A percentile compares a stretch with the other conserved stretches of the same genome.
Conservation (phyloP, 139 green algal genomes). For the Micractinium sp. region DNA sequence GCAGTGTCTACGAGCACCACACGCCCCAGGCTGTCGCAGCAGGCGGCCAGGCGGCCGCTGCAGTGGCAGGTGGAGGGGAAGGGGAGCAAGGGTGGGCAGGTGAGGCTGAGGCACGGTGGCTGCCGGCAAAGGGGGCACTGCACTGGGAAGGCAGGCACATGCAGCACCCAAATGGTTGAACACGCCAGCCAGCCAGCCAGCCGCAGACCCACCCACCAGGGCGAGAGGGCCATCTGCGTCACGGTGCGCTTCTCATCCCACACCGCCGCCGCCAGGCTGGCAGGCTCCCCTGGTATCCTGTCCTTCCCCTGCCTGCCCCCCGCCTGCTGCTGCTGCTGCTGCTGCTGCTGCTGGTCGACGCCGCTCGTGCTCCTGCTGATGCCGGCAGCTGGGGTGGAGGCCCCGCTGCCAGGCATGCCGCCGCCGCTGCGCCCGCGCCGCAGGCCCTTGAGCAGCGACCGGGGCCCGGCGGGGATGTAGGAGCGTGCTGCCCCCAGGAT, state of each 20-base stretch:
- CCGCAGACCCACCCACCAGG: neutral
- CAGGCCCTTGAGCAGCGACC: constrained; percentile 1
- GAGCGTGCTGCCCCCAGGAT: constrained; percentile 19
- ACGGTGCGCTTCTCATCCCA: constrained; percentile 45
- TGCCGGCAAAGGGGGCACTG: no score
- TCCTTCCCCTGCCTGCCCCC: neutral
- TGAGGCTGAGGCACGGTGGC: no score
- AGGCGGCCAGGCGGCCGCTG: constrained; percentile 52
- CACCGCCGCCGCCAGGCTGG: constrained; percentile 13
- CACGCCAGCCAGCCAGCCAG: neutral
- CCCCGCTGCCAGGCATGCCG: neutral
- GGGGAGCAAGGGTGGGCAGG: neutral
- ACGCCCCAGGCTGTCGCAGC: constrained; percentile 67
- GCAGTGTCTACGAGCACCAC: constrained; percentile 66
- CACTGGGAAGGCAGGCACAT: neutral
- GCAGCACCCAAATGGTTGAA: neutral
- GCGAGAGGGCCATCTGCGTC: neutral
- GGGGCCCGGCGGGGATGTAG: neutral
- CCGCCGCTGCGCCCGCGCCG: constrained; percentile 7
- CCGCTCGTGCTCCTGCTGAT: constrained; percentile 12
- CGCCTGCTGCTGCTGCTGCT: constrained; percentile 18
- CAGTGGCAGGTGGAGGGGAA: neutral
- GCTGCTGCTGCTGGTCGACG: neutral
- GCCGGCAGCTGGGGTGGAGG: neutral
- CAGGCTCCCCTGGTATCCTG: constrained; percentile 9